A percentile compares a stretch with the other conserved stretches of the same genome.
phyloP scores from a whole-genome alignment of 169 alveolate genomes.

The Cryptosporidium meleagridis region DNA sequence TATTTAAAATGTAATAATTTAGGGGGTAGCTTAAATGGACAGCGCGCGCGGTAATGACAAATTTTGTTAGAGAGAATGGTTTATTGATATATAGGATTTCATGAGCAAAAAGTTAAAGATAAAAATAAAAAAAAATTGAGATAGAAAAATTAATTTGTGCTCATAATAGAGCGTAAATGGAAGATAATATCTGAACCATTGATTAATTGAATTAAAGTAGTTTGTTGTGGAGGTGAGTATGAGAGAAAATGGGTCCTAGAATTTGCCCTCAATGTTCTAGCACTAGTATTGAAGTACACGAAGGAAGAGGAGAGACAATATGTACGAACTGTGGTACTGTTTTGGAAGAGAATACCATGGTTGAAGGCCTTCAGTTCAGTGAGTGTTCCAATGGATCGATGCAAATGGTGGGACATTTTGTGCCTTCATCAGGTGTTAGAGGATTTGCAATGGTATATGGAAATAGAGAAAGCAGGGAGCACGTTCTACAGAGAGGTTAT shows the following conservation, averaged over 20 bases:
- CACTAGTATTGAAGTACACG: constrained; percentile 68
- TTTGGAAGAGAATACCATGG: constrained; percentile 86
- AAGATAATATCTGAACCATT: background rate
- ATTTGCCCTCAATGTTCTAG: constrained; percentile 72
- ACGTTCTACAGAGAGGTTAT: constrained; percentile 84
- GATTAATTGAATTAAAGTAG: background rate
- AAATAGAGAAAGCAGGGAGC: constrained; percentile 84
- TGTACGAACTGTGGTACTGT: constrained; percentile 89
- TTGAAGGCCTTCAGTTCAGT: constrained; percentile 85
- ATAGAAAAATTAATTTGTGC: background rate
- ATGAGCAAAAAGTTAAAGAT: background rate
- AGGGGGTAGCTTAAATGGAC: background rate
- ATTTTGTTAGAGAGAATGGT: constrained; percentile 3
- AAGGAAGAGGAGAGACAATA: constrained; percentile 87
- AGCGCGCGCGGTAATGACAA: background rate
- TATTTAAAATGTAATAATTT: background rate
- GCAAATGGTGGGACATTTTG: constrained; percentile 86
- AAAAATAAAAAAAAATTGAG: background rate
- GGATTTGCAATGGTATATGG: constrained; percentile 85
- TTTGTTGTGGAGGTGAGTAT: background rate
- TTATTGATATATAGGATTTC: background rate
- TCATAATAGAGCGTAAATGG: background rate
- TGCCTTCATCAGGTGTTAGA: constrained; percentile 86
- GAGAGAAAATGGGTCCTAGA: constrained; percentile 21
- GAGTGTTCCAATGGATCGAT: constrained; percentile 85